Percentiles rank a stretch among this genome's conserved stretches.
phyloP scores from a whole-genome alignment of 2,329 filamentous ascomycete species.

The Colletotrichum ledebouriae region DNA sequence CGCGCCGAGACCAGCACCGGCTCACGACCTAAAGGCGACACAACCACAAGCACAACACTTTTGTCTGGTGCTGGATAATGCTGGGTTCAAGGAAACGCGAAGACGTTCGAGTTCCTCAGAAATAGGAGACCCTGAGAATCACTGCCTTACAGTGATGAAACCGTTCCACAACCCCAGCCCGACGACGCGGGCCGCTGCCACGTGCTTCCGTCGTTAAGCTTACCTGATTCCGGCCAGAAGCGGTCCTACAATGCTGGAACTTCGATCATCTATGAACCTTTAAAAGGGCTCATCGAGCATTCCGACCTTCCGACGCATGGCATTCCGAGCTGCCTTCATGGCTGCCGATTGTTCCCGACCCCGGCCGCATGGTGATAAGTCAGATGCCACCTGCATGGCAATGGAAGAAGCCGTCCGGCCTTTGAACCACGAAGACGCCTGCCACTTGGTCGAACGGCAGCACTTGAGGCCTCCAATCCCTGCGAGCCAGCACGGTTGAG shows the following conservation, averaged over 20 bases:
- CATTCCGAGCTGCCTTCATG: no score
- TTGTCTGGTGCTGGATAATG: background rate
- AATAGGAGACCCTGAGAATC: background rate
- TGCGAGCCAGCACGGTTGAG: background rate
- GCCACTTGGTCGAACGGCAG: no score
- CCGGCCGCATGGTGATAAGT: no score
- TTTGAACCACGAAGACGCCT: no score
- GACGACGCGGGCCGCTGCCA: constrained; percentile 20
- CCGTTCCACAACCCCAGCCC: background rate
- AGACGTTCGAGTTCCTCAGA: no score
- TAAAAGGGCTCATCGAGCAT: background rate
- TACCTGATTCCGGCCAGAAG: constrained; percentile 5
- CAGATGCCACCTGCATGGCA: no score
- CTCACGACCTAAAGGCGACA: background rate
- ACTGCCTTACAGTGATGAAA: background rate
- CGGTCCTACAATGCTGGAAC: no score
- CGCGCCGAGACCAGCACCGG: background rate
- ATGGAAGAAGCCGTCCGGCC: no score
- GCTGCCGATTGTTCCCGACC: no score
- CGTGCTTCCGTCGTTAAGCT: constrained; percentile 24
- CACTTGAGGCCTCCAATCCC: no score
- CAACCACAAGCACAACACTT: background rate
- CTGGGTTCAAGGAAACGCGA: no score
- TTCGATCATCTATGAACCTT: background rate
- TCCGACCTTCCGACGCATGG: background rate